Base-by-base conservation (phyloP, 2,329 filamentous ascomycete genomes). In the Cadophora sp. region DNA sequence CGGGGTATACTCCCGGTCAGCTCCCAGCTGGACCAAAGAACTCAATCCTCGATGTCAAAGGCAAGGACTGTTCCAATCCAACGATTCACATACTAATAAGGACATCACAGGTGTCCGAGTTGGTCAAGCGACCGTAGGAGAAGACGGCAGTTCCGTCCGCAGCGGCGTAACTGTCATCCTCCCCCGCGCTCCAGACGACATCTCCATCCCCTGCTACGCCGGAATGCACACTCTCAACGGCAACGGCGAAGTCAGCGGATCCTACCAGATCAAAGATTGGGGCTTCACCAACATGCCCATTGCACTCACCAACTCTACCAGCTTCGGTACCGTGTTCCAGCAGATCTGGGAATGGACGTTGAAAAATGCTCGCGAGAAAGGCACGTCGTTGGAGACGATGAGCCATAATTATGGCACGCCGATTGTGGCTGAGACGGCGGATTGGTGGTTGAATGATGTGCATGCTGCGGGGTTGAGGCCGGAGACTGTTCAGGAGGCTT, bases 391-490 rank as follows among this genome's bases (percentile, higher is more conserved):
- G 3, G 53, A 70, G 19, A 69, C 71, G 16, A 51, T 77, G n/a
- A 70, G 67, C 40, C 73, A 81, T 34, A 73, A 75, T 46, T 77
- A 76, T 46, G 75, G 75, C 0, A 77, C 75, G 6, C 89, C 89
- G 0, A 81, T 89, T 4, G 85, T 91, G 0, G 85, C 81, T 0
- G 88, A 91, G 79, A 91, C 89, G 0, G 90, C 85, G 64, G 88
- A 91, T 72, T 88, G 88, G 11, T 86, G 82, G 69, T 74, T 91
- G 37, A 89, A 86, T 73, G 86, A 91, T 71, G 80, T 87, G 1
- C 79, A 80, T 27, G 82, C 83, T 22, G 87, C 90, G 64, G 81
- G 83, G 0, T 82, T 91, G 2, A 84, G 80, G 27, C 80, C 86
- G 0, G 78, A 84, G 64, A 84, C 89, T 69, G 79, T 90, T 40